Evolutionary conservation across 2,329 filamentous ascomycete genomes (phyloP), one percentile per base, ranked within the genome.

Genomic region (Emmonsiellopsis sp.): DNA sequence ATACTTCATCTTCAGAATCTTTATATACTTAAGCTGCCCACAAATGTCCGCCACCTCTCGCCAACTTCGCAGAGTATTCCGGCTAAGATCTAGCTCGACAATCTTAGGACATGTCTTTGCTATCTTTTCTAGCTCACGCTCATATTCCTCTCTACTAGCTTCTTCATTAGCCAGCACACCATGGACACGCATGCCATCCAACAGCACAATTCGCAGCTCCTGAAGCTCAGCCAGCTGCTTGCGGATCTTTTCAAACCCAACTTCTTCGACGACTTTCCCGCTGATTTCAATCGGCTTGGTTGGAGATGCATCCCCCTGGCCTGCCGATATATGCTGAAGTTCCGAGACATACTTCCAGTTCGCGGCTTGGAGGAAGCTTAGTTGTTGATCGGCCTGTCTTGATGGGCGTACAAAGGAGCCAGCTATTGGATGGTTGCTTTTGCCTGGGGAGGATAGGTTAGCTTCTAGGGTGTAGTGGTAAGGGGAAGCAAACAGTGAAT

Each of bases 211-310:
- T 60, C 80, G 85, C 55, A 97, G 78, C 62, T 93, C 87, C 52
- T 85, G 76, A 34, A 97, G 76, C 64, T 86, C 63, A 5, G 90
- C 86, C 63, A 94, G 84, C 70, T 91, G 83, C 59, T 80, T 80
- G 43, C 86, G 82, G 60, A 96, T 89, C 76, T 96, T 96, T 61
- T 95, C 90, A 62, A 97, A 97, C 32, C 93, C 93, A 35, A 97
- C 82, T 72, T 97, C 92, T 72, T 97, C 87, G 5, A 89, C 92
- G 15, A 91, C 80, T 71, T 97, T 97, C 38, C 79, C 77, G 70
- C 87, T 72, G 76, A 95, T 78, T 77, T 85, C 73, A 57, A 95
- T 86, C 48, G 81, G 76, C 49, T 77, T 76, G 7, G 53, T 42
- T 7, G 43, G 53, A 4, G 57, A 38, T 43, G 42, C 41, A 31